Percentiles rank a stretch among this genome's conserved stretches.
Evolutionary conservation across 2,329 filamentous ascomycete genomes (phyloP).

Genomic region (Aspergillus neotritici): DNA sequence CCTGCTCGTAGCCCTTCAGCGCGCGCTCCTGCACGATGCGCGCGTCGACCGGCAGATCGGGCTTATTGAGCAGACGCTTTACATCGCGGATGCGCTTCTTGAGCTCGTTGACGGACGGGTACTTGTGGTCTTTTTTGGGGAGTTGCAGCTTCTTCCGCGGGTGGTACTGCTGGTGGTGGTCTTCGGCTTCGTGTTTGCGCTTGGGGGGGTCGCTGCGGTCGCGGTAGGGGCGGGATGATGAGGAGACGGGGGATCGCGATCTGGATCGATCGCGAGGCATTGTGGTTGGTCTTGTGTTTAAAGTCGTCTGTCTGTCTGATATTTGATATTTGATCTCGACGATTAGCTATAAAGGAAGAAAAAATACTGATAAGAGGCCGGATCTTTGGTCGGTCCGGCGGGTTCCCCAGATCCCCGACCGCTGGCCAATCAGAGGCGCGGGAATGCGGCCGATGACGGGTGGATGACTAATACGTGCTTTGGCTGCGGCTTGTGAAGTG

Average conservation of each 20-base stretch:
- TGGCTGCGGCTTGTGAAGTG: neutral
- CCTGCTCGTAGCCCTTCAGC: constrained; percentile 51
- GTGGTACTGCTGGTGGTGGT: constrained; percentile 15
- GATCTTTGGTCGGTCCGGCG: too few species aligned
- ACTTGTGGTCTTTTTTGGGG: constrained; percentile 23
- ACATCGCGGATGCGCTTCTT: constrained; percentile 54
- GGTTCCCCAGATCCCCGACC: too few species aligned
- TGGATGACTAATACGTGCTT: too few species aligned
- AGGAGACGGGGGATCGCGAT: constrained; percentile 3
- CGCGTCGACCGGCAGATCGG: constrained; percentile 50
- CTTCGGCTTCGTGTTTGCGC: constrained; percentile 25
- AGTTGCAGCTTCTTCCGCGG: constrained; percentile 26
- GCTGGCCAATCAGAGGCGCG: too few species aligned
- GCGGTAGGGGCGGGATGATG: constrained; percentile 3
- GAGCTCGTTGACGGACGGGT: constrained; percentile 44
- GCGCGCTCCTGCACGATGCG: constrained; percentile 57
- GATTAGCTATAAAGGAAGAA: too few species aligned
- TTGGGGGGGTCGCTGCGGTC: constrained; percentile 20
- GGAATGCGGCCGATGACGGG: too few species aligned
- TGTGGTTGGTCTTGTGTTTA: neutral
- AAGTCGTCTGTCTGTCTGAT: neutral
- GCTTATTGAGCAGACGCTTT: constrained; percentile 46
- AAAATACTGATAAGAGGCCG: too few species aligned
- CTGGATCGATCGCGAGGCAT: constrained; percentile 15
- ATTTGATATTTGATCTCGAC: neutral